Percentiles rank a stretch among this genome's conserved stretches.
phyloP scores from a whole-genome alignment of 257 asterid species.

The Solanum gracilifrons region DNA sequence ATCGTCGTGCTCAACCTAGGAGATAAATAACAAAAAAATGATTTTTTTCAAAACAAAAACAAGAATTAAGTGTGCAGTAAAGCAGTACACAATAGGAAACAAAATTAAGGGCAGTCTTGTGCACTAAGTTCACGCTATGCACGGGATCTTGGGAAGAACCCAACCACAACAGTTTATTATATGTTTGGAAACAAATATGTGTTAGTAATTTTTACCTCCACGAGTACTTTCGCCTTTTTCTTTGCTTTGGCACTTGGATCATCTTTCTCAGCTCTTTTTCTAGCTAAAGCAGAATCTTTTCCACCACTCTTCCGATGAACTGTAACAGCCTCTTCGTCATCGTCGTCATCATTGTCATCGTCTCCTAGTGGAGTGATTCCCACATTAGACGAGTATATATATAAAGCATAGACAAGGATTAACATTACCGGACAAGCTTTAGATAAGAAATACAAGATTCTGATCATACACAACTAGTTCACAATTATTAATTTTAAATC shows the following conservation, averaged over 20 bases:
- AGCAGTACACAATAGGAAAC: neutral
- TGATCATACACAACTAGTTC: neutral
- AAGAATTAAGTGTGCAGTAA: neutral
- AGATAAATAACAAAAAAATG: neutral
- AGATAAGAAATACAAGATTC: neutral
- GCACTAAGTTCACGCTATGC: neutral
- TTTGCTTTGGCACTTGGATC: constrained; percentile 34
- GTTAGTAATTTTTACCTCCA: constrained; percentile 42
- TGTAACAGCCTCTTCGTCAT: constrained; percentile 16
- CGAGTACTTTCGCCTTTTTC: constrained; percentile 61
- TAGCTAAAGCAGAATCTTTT: constrained; percentile 23
- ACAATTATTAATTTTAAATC: neutral
- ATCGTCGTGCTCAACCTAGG: constrained; percentile 71
- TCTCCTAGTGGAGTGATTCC: constrained; percentile 23
- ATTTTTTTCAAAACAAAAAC: neutral
- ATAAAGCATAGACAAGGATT: neutral
- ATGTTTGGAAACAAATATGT: neutral
- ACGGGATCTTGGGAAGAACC: neutral
- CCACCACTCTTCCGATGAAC: constrained; percentile 32
- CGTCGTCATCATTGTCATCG: constrained; percentile 22
- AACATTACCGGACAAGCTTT: neutral
- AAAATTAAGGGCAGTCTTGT: neutral
- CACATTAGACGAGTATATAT: neutral
- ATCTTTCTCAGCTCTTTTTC: constrained; percentile 38
- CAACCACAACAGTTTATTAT: neutral